A percentile compares a stretch with the other conserved stretches of the same genome.
phyloP scores from a whole-genome alignment of 2,329 filamentous ascomycete species.

The Parastagonospora nodorum region DNA sequence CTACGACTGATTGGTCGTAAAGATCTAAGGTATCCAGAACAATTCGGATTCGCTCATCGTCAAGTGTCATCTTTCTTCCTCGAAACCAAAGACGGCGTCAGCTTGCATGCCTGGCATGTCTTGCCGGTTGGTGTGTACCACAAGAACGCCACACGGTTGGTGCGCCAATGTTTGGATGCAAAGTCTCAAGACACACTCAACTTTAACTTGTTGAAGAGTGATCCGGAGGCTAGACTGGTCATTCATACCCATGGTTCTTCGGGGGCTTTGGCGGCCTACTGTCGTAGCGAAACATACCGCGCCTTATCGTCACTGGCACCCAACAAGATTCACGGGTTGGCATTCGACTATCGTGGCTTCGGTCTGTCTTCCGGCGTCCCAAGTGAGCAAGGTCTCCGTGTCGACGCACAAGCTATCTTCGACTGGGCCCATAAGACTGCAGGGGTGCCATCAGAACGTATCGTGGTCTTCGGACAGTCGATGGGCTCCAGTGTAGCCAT shows the following conservation, averaged over 20 bases:
- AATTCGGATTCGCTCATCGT: slow-evolving; percentile 2
- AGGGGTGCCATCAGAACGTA: slow-evolving; percentile 68
- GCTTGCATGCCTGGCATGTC: background rate
- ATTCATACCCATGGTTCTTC: slow-evolving; percentile 62
- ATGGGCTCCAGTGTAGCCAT: slow-evolving; percentile 81
- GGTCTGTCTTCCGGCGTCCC: slow-evolving; percentile 78
- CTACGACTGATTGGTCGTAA: background rate
- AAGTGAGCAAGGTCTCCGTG: slow-evolving; percentile 76
- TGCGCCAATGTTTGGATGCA: slow-evolving; percentile 25
- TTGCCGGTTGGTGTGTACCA: background rate
- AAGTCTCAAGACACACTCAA: slow-evolving; percentile 54
- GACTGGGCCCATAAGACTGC: slow-evolving; percentile 71
- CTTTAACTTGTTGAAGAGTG: slow-evolving; percentile 54
- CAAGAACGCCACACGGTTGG: background rate
- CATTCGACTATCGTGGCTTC: slow-evolving; percentile 87
- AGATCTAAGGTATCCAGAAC: background rate
- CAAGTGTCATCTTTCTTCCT: background rate
- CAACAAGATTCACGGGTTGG: slow-evolving; percentile 66
- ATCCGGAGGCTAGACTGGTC: slow-evolving; percentile 57
- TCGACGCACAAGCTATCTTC: slow-evolving; percentile 72
- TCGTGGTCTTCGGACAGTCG: slow-evolving; percentile 81
- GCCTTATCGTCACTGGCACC: slow-evolving; percentile 66
- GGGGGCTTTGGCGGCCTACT: slow-evolving; percentile 76
- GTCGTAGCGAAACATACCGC: slow-evolving; percentile 76
- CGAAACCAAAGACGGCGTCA: background rate